Conservation (phyloP, 495 filamentous ascomycete genomes). For the Lophiotrema nucula region DNA sequence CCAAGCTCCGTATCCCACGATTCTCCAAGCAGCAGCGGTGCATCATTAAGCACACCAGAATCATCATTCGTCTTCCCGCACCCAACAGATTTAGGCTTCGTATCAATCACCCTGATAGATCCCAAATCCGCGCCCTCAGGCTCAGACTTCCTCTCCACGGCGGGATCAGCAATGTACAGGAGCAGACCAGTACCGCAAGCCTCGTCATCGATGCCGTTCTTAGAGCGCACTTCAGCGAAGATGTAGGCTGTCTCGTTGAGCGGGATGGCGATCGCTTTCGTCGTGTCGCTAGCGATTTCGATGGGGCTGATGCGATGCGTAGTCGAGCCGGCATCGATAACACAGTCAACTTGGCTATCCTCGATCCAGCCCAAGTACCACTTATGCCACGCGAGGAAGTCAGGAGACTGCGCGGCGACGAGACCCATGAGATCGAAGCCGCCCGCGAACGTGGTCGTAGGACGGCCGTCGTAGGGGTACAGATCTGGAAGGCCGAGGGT, state of each 20-base stretch:
- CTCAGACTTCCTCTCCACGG: neutral
- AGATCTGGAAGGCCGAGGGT: constrained; percentile 16
- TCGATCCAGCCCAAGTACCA: constrained; percentile 18
- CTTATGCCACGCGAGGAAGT: constrained; percentile 24
- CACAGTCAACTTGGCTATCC: constrained; percentile 15
- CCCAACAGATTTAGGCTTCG: constrained; percentile 9
- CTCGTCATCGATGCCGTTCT: neutral
- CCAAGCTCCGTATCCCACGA: constrained; percentile 4
- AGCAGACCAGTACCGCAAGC: constrained; percentile 19
- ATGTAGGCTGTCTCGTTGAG: constrained; percentile 6
- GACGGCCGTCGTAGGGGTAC: constrained; percentile 5
- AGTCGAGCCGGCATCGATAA: neutral
- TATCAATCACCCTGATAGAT: constrained; percentile 11
- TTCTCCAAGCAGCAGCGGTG: neutral
- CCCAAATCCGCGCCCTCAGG: neutral
- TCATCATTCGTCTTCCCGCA: neutral
- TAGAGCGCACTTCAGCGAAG: constrained; percentile 18
- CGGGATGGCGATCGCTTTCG: constrained; percentile 11
- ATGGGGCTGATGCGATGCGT: constrained; percentile 16
- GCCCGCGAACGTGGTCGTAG: constrained; percentile 1
- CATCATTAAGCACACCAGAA: constrained; percentile 10
- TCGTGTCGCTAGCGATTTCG: constrained; percentile 2
- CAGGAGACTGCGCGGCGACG: constrained; percentile 14
- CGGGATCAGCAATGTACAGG: constrained; percentile 12
- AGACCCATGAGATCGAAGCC: constrained; percentile 22